Base-by-base conservation (phyloP, 2,329 filamentous ascomycete genomes). In the Trichoderma polysporum region DNA sequence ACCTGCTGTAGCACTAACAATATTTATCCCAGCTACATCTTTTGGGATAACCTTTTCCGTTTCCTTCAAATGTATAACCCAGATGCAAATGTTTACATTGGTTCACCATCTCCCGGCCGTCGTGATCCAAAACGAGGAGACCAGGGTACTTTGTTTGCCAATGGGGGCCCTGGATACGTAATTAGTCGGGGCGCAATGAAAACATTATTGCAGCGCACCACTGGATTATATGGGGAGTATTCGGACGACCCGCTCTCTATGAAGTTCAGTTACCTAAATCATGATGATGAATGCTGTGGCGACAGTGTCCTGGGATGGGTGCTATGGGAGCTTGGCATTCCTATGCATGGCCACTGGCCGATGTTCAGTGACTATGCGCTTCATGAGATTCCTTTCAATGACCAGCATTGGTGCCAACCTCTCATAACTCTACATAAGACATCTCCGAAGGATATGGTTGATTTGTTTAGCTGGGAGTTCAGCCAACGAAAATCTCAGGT, bases 241-340 rank as follows among this genome's bases (percentile, higher is more conserved):
- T 45, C 35, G 7, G 50, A 54, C 35, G 49, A 41, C 25, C 50
- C 60, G 49, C 60, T 63, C 49, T 63, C 60, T 8, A 25, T 33
- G 13, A 63, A 41, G 45, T 63, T 63, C 15, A 63, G 60, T 25
- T 45, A 63, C 33, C 37, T 63, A n/a, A 63, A 63, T 22, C 49
- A 63, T n/a, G 60, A 63, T 45, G 71, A 78, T 8, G 84, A 88
- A 67, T 85, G 82, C 73, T 85, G 83, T 58, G 84, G 84, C 4
- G 84, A 86, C 60, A 83, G 82, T 45, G 79, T 86, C 7, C 73
- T 85, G 3, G 84, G 83, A 3, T 83, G 78, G 74, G 79, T 79
- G 10, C 70, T 86, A 52, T 78, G 77, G 68, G 77, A 82, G 47
- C 79, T 78, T 33, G 80, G 80, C 1, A 76, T 85, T 12, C 71